phyloP scores from a whole-genome alignment of 768 basidiomycete genomes.

The Lactarius hatsudake region DNA sequence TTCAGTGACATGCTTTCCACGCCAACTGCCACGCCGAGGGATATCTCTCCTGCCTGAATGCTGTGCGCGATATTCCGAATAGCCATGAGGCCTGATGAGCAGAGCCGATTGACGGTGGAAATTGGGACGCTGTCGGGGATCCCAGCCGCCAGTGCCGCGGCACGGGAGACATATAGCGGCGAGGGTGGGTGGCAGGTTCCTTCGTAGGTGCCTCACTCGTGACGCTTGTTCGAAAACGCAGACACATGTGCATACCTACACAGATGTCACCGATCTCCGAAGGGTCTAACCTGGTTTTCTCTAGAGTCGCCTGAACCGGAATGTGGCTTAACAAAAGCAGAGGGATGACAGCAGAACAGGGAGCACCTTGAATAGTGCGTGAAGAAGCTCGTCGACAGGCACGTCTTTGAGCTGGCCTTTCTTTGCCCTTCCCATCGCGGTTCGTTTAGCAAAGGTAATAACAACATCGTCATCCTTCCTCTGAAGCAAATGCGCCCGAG shows the following conservation, averaged over 20 bases:
- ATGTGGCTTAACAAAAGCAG: too few relatives aligned
- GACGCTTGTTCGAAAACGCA: not conserved
- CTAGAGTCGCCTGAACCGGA: constrained; percentile 55
- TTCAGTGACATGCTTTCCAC: constrained; percentile 83
- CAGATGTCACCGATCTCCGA: constrained; percentile 77
- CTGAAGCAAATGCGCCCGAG: constrained; percentile 53
- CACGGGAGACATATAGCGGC: constrained; percentile 77
- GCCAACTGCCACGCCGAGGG: constrained; percentile 82
- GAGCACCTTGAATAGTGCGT: constrained; percentile 70
- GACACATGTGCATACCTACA: constrained; percentile 52
- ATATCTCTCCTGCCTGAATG: constrained; percentile 78
- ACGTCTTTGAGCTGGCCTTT: constrained; percentile 92
- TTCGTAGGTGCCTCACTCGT: constrained; percentile 31
- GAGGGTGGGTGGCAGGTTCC: constrained; percentile 85
- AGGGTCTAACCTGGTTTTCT: constrained; percentile 65
- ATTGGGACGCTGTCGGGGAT: constrained; percentile 87
- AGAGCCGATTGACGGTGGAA: constrained; percentile 88
- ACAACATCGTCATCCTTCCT: constrained; percentile 78
- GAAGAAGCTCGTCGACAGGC: constrained; percentile 83
- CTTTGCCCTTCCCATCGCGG: constrained; percentile 82
- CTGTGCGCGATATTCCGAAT: constrained; percentile 86
- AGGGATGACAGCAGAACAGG: not conserved
- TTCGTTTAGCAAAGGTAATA: constrained; percentile 84
- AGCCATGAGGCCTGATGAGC: constrained; percentile 90
- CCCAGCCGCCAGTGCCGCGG: constrained; percentile 85